Conservation (phyloP, 441 rosid genomes). For the Gossypium aridum region DNA sequence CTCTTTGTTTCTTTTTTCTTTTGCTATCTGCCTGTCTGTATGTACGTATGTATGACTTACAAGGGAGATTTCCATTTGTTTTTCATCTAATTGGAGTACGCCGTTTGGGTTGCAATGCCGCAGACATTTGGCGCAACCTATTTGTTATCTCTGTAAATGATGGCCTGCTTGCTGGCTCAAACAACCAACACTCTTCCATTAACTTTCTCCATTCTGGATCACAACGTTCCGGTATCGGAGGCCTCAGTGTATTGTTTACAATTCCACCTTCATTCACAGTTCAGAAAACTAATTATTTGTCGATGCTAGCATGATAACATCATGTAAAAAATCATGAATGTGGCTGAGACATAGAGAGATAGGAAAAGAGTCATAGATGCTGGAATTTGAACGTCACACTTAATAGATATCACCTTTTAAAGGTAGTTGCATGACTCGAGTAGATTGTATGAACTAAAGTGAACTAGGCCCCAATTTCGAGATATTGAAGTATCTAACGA, state of each 20-base stretch:
- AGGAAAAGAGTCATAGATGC: too few species aligned
- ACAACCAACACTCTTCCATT: conserved; percentile 90
- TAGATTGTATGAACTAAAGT: background rate
- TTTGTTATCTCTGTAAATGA: conserved; percentile 73
- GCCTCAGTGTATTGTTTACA: conserved; percentile 69
- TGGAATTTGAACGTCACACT: background rate
- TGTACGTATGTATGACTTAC: background rate
- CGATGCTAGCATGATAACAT: background rate
- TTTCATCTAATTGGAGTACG: conserved; percentile 23
- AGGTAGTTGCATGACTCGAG: background rate
- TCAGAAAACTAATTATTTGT: background rate
- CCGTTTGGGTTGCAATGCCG: conserved; percentile 47
- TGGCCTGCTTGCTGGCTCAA: conserved; percentile 59
- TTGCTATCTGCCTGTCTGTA: background rate
- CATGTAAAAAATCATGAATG: background rate
- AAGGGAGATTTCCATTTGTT: background rate
- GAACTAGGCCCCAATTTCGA: background rate
- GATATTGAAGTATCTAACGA: background rate
- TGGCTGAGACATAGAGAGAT: background rate
- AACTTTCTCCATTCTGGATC: conserved; percentile 63
- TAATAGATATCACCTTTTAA: background rate
- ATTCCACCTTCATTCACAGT: conserved; percentile 59
- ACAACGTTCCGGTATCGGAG: conserved; percentile 60
- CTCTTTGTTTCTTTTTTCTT: background rate
- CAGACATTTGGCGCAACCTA: conserved; percentile 50